Percentiles rank a stretch among this genome's conserved stretches.
These are phyloP conservation scores for Wickerhamiella nectarea DNA, from an alignment of 805 yeast genomes.

Conservation along the genomic window DNA sequence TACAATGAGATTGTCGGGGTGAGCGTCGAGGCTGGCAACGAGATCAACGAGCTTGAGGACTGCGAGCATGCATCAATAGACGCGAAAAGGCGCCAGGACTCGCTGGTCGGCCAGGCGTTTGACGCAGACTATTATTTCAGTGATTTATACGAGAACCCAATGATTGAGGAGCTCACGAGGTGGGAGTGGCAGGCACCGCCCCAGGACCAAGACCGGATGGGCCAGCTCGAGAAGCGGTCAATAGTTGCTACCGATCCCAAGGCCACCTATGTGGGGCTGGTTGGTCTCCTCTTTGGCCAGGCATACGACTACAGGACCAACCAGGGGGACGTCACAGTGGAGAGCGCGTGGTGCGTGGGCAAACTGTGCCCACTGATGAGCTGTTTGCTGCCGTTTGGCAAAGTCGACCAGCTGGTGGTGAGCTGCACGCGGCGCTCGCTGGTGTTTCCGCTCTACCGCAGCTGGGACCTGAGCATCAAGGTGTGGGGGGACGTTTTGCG, in stretches of 20 bases:
- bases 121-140: conserved; percentile 84
- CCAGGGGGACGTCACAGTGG: conserved; percentile 57
- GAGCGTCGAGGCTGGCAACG: conserved; percentile 71
- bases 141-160: conserved; percentile 49
- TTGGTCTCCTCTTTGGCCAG: conserved; percentile 58
- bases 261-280: conserved; percentile 46
- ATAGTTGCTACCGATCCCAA: conserved; percentile 44
- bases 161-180: conserved; percentile 32
- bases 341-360: conserved; percentile 91
- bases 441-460: conserved; percentile 67
- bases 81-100: conserved; percentile 16
- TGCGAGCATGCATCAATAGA: conserved; percentile 46
- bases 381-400: conserved; percentile 31
- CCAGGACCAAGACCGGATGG: conserved; percentile 53
- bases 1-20: conserved; percentile 49
- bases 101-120: conserved; percentile 54
- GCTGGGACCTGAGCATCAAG: conserved; percentile 41
- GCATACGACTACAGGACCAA: conserved; percentile 65
- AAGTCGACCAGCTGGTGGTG: conserved; percentile 41
- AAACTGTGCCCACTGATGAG: conserved; percentile 68
- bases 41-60: conserved; percentile 71
- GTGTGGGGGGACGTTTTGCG: conserved; percentile 68
- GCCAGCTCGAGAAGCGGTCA: conserved; percentile 47
- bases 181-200: conserved; percentile 31
- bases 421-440: conserved; percentile 62